Base-by-base conservation (phyloP, 805 yeast species). In the Candida alai region DNA sequence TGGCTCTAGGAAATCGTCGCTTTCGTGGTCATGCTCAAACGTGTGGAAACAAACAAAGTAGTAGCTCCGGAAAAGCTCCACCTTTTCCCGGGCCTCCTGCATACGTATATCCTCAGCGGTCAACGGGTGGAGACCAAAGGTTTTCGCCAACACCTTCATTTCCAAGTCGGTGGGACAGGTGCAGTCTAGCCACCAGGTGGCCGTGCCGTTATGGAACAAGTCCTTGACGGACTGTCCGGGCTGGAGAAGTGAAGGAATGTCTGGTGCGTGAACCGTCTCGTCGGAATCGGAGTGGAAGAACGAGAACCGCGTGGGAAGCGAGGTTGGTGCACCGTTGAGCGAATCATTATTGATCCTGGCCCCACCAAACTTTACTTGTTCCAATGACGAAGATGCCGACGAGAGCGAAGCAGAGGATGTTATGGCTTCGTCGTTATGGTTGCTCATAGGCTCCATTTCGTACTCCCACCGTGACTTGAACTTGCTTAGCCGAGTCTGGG, bases 21-120 rank as follows among this genome's bases (percentile, higher is more conserved):
- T 75, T 55, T 80, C 93, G 33, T 52, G 51, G 44, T 90, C 96
- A 16, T 83, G 79, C 54, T 88, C 97, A 61, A 93, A 93, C 4
- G 97, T 85, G 58, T 93, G 96, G 76, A 93, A 93, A 72, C 95
- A 85, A 25, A 93, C 95, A 66, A 93, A 88, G 60, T 93, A 90
- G 61, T 90, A 90, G 46, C 77, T 76, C 48, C 79, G 77, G 71
- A 90, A 90, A 41, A 90, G 68, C 61, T 90, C 98, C 19, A 90
- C 97, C 60, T 90, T 90, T 65, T 90, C 98, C 62, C 98, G 88
- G 16, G 96, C 78, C 64, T 90, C 98, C 63, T 89, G 95, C 77
- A 87, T 84, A 37, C 96, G 69, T 44, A 90, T 89, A 78, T 90
- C 98, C 64, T 90, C 98, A 1, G 96, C 88, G 0, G 98, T 90